Percentiles rank a stretch among this genome's conserved stretches.
Evolutionary conservation across 148 eudicot species (phyloP).

Genomic region (Diospyros lotus): DNA sequence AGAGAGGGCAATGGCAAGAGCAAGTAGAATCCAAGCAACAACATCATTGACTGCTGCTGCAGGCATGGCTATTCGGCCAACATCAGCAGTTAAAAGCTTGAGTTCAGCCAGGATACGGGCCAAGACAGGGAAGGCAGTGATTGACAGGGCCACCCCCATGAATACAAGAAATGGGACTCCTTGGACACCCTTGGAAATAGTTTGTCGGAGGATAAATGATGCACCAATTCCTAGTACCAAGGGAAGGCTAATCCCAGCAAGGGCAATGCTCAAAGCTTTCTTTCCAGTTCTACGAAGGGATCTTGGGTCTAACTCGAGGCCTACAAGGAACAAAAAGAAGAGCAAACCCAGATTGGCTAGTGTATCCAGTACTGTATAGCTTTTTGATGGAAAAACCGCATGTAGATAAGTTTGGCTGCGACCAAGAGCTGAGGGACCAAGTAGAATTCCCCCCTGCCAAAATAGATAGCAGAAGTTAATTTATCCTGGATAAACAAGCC

Average conservation of each 20-base stretch:
- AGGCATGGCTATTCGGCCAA: slow-evolving; percentile 40
- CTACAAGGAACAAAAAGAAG: slow-evolving; percentile 42
- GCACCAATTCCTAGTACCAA: slow-evolving; percentile 34
- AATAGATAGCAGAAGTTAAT: not conserved
- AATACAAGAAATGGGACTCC: slow-evolving; percentile 32
- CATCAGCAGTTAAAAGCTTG: slow-evolving; percentile 43
- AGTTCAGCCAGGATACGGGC: slow-evolving; percentile 55
- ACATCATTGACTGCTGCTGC: slow-evolving; percentile 50
- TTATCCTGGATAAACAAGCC: not conserved
- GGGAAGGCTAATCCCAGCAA: slow-evolving; percentile 42
- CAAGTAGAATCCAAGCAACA: slow-evolving; percentile 45
- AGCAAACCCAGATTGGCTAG: slow-evolving; percentile 39
- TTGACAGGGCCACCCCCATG: slow-evolving; percentile 51
- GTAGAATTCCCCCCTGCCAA: slow-evolving; percentile 39
- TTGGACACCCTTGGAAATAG: slow-evolving; percentile 23
- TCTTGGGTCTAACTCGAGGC: slow-evolving; percentile 32
- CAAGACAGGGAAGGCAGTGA: slow-evolving; percentile 47
- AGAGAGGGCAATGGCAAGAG: slow-evolving; percentile 41
- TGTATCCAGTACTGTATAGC: slow-evolving; percentile 34
- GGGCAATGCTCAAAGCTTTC: slow-evolving; percentile 33
- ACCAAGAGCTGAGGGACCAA: slow-evolving; percentile 43
- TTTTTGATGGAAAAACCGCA: slow-evolving; percentile 25
- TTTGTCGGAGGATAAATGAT: slow-evolving; percentile 24
- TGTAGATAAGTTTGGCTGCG: slow-evolving; percentile 25
- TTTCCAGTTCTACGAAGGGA: slow-evolving; percentile 34